phyloP scores from a whole-genome alignment of 1,284 basidiomycete species.

The Macrocybe sp. region DNA sequence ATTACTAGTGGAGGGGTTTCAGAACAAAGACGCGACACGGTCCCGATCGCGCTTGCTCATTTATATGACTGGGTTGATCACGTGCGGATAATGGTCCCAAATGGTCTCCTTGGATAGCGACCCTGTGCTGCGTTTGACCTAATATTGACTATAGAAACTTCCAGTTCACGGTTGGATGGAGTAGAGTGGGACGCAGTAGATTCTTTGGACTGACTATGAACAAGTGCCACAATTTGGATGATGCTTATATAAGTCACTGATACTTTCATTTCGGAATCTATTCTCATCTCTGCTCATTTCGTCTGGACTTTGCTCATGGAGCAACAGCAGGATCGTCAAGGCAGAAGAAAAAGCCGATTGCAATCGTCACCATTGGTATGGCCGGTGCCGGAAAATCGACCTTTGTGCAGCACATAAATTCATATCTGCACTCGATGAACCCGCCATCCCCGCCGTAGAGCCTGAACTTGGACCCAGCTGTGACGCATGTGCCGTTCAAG shows the following conservation, averaged over 20 bases:
- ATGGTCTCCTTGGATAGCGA: no score
- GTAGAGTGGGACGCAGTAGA: no score
- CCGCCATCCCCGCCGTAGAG: constrained; percentile 84
- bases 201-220: no score
- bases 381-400: constrained; percentile 96
- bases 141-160: no score
- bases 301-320: no score
- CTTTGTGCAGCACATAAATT: constrained; percentile 82
- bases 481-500: constrained; percentile 85
- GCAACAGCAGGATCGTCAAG: constrained; percentile 9
- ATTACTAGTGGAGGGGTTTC: not conserved
- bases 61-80: not conserved
- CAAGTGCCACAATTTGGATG: no score
- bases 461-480: constrained; percentile 97
- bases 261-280: no score
- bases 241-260: no score
- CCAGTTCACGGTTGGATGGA: no score
- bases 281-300: no score
- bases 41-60: not conserved
- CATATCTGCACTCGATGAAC: constrained; percentile 68
- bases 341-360: constrained; percentile 55
- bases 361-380: constrained; percentile 91
- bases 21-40: not conserved
- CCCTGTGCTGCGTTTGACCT: no score
- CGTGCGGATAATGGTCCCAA: not conserved